Evolutionary conservation across 2,329 filamentous ascomycete species (phyloP).

Genomic region (Mycosphaerella sp.): DNA sequence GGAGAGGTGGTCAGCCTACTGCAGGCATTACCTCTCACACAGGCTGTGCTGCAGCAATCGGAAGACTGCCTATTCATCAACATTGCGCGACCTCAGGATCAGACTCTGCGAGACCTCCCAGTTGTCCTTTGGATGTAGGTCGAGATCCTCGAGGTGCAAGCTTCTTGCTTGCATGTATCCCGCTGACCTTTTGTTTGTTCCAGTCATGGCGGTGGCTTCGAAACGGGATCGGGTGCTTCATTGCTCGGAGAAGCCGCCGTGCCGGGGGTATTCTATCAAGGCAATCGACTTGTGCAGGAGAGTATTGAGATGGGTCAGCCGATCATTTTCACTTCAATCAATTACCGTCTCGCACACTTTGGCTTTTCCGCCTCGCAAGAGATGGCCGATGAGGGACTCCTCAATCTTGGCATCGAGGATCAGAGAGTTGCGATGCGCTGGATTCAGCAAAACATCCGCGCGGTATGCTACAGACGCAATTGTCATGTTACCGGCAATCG

Average conservation of each 20-base stretch:
- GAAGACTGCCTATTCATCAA: slow-evolving; percentile 58
- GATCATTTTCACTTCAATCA: slow-evolving; percentile 24
- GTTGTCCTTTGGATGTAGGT: slow-evolving; percentile 40
- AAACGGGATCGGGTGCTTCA: slow-evolving; percentile 20
- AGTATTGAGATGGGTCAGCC: slow-evolving; percentile 14
- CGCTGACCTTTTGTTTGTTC: neutral
- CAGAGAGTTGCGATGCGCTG: slow-evolving; percentile 41
- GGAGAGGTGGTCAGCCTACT: slow-evolving; percentile 9
- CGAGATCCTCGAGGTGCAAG: neutral
- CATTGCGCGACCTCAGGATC: slow-evolving; percentile 31
- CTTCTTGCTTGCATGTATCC: neutral
- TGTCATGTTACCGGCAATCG: neutral
- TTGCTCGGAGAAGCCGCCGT: slow-evolving; percentile 12
- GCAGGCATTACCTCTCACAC: slow-evolving; percentile 10
- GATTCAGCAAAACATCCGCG: slow-evolving; percentile 39
- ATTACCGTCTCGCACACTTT: slow-evolving; percentile 58
- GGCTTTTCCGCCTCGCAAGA: slow-evolving; percentile 59
- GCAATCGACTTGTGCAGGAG: slow-evolving; percentile 25
- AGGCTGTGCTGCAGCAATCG: slow-evolving; percentile 5
- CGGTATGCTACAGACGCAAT: neutral
- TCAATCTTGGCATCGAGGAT: slow-evolving; percentile 40
- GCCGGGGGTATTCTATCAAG: slow-evolving; percentile 11
- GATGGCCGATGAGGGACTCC: slow-evolving; percentile 46
- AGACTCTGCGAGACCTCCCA: slow-evolving; percentile 33
- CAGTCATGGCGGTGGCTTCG: slow-evolving; percentile 36